These are phyloP conservation scores for Hemisphaericaspora subhashii DNA, from an alignment of 1,139 yeast species.

Conservation along the genomic window DNA sequence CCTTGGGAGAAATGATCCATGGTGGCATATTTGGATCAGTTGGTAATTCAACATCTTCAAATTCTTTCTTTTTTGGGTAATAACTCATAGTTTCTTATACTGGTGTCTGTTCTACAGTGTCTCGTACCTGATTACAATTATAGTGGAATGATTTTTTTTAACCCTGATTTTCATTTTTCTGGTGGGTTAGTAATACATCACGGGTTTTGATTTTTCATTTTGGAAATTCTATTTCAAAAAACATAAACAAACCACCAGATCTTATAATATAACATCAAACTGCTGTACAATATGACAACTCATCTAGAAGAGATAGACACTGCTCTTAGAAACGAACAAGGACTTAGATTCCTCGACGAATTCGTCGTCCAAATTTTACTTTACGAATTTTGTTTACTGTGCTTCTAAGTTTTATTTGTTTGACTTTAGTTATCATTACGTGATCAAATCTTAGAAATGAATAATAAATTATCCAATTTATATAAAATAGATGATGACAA, in stretches of 20 bases:
- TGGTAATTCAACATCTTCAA: conserved; percentile 42
- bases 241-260: conserved; percentile 1
- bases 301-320: background rate
- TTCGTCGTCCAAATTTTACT: too few species aligned
- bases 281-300: background rate
- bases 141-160: too few species aligned
- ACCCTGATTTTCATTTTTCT: too few species aligned
- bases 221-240: background rate
- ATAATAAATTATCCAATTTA: background rate
- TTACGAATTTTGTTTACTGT: too few species aligned
- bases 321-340: background rate
- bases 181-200: conserved; percentile 1
- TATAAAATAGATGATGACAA: background rate
- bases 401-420: too few species aligned
- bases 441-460: background rate
- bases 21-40: conserved; percentile 59
- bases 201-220: background rate
- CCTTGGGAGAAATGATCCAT: conserved; percentile 86
- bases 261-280: background rate
- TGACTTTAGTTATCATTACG: too few species aligned
- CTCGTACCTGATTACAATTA: too few species aligned
- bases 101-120: too few species aligned
- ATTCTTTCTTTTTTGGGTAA: conserved; percentile 27
- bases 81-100: too few species aligned
- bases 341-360: background rate